Base-by-base conservation (phyloP, 352 stramenopile genomes). In the Globisporangium nunn region DNA sequence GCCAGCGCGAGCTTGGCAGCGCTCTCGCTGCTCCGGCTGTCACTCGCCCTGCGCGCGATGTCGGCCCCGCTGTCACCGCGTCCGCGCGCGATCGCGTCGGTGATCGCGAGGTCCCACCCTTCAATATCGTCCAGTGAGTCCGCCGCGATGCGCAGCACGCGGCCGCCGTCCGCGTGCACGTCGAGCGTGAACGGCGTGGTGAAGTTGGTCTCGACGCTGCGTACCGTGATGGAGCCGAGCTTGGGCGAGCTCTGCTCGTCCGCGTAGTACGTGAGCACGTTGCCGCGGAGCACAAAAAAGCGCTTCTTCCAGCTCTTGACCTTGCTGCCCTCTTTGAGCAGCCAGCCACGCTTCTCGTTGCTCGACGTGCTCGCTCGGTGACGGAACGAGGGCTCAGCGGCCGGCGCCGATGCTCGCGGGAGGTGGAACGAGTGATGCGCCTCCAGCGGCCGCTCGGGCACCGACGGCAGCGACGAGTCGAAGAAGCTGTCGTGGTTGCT, bases 221-320 rank as follows among this genome's bases (percentile, higher is more conserved):
- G 53, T n/a, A 84, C 57, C 17, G 61, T 54, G 15, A 72, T 33
- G 10, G 64, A 61, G 2, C 63, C 74, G 33, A 79, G 45, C 30
- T 61, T 54, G 8, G 63, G 45, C 0, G 60, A 59, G 30, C 58
- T 53, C 43, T 61, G 57, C 51, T 65, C 65, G 49, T 70, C 61
- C 2, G 64, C 62, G 49, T 72, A 85, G 50, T 90, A 87, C 59
- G 70, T 73, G 29, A 93, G 55, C 46, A 66, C 67, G 14, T 60
- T 78, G 14, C 74, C 75, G 33, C 63, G 59, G 2, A 93, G 66
- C 53, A 68, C 63, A 40, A 81, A 71, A 61, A 76, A 91, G 15
- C 77, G 54, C 31, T 74, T 75, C 51, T 83, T 84, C 81, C 78
- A 90, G 37, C 51, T 73, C 39, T 77, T 67, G 28, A 84, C 56